Conservation (phyloP, 2,329 filamentous ascomycete species). For the Leptographium radiaticola region DNA sequence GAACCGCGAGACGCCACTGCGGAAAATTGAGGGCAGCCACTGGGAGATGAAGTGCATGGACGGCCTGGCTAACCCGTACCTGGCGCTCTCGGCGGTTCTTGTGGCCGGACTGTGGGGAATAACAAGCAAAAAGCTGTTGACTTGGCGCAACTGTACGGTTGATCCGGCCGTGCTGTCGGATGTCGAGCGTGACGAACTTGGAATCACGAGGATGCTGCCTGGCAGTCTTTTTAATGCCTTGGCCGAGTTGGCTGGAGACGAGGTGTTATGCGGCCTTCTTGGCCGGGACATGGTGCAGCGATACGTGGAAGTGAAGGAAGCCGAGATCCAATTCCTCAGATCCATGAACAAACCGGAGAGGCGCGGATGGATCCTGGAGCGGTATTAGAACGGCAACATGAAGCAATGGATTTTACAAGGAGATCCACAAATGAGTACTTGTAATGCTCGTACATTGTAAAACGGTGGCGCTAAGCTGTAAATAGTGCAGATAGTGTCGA, state of each 20-base stretch:
- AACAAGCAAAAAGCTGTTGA: constrained; percentile 25
- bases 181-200: constrained; percentile 34
- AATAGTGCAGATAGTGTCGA: not conserved
- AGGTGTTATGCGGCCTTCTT: constrained; percentile 30
- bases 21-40: constrained; percentile 51
- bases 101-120: constrained; percentile 47
- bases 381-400: constrained; percentile 23
- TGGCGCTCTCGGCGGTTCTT: constrained; percentile 50
- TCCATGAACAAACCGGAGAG: constrained; percentile 34
- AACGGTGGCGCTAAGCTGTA: not conserved
- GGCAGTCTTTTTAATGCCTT: constrained; percentile 41
- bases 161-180: constrained; percentile 39
- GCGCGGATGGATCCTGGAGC: constrained; percentile 49
- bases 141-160: constrained; percentile 37
- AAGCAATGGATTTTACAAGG: not conserved
- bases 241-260: constrained; percentile 33
- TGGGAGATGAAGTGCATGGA: constrained; percentile 76
- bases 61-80: constrained; percentile 65
- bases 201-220: constrained; percentile 42
- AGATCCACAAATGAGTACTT: not conserved
- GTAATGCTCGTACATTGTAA: no score
- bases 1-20: constrained; percentile 63
- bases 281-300: constrained; percentile 37
- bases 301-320: constrained; percentile 46
- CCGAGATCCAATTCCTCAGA: constrained; percentile 38